Evolutionary conservation across 2,329 filamentous ascomycete species (phyloP).

Genomic region (Fonsecaea monophora): DNA sequence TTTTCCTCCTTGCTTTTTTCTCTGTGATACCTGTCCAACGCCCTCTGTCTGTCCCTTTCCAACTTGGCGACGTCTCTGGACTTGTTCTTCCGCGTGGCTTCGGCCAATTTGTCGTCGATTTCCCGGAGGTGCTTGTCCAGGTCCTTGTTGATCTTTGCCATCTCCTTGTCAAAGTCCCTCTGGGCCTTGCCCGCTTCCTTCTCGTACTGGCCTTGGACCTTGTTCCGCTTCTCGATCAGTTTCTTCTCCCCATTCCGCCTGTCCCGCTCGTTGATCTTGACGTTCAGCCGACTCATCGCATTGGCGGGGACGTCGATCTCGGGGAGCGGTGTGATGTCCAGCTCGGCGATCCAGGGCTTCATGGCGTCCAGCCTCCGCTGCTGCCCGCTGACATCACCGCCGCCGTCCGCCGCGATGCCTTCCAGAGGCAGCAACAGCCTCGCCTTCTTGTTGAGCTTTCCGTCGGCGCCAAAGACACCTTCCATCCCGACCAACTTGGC

Average conservation of each 20-base stretch:
- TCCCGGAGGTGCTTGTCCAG: conserved; percentile 13
- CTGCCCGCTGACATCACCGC: conserved; percentile 17
- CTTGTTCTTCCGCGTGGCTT: conserved; percentile 12
- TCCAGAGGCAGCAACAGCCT: conserved; percentile 28
- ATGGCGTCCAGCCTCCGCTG: conserved; percentile 37
- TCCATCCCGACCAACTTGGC: conserved; percentile 42
- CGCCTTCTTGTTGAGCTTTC: conserved; percentile 39
- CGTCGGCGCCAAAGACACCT: conserved; percentile 38
- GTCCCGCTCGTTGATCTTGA: conserved; percentile 40
- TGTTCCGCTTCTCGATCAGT: conserved; percentile 17
- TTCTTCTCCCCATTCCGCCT: conserved; percentile 21
- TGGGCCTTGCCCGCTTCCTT: conserved; percentile 15
- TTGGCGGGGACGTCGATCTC: conserved; percentile 37
- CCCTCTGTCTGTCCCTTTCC: conserved; percentile 7
- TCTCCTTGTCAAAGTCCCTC: conserved; percentile 8
- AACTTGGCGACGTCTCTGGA: conserved; percentile 8
- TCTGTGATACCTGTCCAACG: conserved; percentile 15
- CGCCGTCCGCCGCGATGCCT: background rate
- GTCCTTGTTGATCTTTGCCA: conserved; percentile 14
- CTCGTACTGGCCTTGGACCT: conserved; percentile 10
- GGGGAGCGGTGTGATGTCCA: conserved; percentile 36
- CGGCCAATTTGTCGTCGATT: conserved; percentile 17
- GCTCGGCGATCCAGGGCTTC: conserved; percentile 42
- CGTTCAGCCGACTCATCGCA: conserved; percentile 40
- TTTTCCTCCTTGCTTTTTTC: conserved; percentile 13